Evolutionary conservation across 805 yeast species (phyloP).

Genomic region (Candida coleopterorum): DNA sequence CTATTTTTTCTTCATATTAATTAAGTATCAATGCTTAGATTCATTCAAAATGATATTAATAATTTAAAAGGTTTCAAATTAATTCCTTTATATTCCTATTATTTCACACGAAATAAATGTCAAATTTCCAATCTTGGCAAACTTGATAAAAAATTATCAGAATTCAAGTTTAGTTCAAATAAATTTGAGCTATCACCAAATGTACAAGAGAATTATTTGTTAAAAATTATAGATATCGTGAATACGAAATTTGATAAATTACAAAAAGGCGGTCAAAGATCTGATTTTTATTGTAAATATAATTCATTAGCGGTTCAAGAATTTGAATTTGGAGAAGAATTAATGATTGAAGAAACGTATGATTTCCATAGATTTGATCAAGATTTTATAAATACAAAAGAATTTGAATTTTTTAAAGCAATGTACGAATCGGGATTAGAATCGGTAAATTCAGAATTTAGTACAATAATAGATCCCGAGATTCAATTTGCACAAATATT

Average conservation of each 20-base stretch:
- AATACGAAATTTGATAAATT: constrained; percentile 1
- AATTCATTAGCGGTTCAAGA: constrained; percentile 2
- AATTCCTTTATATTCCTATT: too few relatives aligned
- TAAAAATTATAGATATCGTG: constrained; percentile 1
- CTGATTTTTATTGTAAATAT: not conserved
- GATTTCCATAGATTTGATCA: not conserved
- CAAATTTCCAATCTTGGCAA: not conserved
- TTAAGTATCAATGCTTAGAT: too few relatives aligned
- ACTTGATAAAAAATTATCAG: constrained; percentile 1
- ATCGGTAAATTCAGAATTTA: not conserved
- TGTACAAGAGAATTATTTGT: not conserved
- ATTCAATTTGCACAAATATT: constrained; percentile 3
- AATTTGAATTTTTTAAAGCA: constrained; percentile 2
- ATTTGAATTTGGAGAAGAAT: constrained; percentile 5
- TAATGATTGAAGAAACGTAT: constrained; percentile 5
- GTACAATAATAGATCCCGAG: not conserved
- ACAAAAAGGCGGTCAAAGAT: not conserved
- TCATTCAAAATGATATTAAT: too few relatives aligned
- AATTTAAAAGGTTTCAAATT: too few relatives aligned
- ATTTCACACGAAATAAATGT: not conserved
- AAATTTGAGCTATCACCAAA: constrained; percentile 1
- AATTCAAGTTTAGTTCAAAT: not conserved
- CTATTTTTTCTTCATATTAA: too few relatives aligned
- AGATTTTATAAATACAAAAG: constrained; percentile 2
- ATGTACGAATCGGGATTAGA: constrained; percentile 5